phyloP scores from a whole-genome alignment of 768 basidiomycete species.

The Russula dissimulans region DNA sequence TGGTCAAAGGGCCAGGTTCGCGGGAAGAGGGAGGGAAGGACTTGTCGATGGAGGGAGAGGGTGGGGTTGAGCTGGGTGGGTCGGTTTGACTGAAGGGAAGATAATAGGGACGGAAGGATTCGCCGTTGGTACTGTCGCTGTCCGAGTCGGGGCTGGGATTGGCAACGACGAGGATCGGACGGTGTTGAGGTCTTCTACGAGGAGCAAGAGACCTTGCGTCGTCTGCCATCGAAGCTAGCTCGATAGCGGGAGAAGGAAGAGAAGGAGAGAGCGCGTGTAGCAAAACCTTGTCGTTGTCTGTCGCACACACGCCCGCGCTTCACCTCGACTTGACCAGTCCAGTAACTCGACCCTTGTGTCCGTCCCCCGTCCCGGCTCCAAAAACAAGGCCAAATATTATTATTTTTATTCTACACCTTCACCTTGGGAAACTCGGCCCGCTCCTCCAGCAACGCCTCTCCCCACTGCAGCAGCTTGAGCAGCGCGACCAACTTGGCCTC shows the following conservation, averaged over 20 bases:
- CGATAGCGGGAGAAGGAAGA: not conserved
- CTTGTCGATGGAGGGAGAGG: conserved; percentile 25
- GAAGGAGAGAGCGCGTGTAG: not conserved
- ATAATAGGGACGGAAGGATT: conserved; percentile 6
- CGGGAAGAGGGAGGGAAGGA: conserved; percentile 19
- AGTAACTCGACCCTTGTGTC: too few species aligned
- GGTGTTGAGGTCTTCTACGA: conserved; percentile 21
- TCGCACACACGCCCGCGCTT: not conserved
- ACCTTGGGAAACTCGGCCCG: conserved; percentile 76
- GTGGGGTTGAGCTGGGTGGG: conserved; percentile 24
- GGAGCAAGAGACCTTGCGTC: conserved; percentile 36
- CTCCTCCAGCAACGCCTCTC: conserved; percentile 69
- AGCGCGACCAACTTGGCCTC: conserved; percentile 83
- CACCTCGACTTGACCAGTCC: not conserved
- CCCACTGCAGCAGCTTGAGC: conserved; percentile 82
- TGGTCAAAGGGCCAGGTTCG: conserved; percentile 29
- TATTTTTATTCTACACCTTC: not conserved
- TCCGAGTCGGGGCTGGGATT: conserved; percentile 49
- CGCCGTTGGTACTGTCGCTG: conserved; percentile 31
- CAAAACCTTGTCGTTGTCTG: not conserved
- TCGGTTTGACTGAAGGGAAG: conserved; percentile 23
- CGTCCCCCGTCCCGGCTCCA: not conserved
- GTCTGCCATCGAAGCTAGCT: conserved; percentile 44
- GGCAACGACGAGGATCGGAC: conserved; percentile 45
- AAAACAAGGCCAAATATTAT: not conserved